Conservation (phyloP, 176 grass and related monocot genomes). For the Bonia amplexicaulis region DNA sequence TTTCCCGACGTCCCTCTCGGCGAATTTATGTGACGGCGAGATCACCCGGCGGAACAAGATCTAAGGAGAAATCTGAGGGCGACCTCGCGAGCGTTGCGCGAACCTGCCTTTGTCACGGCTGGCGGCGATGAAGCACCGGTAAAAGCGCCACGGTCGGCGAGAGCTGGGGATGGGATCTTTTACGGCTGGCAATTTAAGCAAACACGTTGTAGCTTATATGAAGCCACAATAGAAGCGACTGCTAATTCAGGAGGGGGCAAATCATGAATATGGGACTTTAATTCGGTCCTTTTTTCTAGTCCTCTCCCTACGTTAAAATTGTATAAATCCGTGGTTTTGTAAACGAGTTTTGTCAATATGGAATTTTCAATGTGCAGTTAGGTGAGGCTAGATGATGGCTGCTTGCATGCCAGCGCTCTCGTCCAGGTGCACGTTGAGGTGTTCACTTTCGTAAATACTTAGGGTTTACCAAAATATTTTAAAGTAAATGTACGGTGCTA, state of each 20-base stretch:
- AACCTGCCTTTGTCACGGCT: neutral
- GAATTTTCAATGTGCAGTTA: too few species aligned
- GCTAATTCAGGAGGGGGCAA: neutral
- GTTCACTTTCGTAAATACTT: neutral
- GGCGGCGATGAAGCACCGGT: neutral
- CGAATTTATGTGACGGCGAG: slow-evolving; percentile 24
- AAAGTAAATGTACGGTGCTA: too few species aligned
- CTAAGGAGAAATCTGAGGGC: neutral
- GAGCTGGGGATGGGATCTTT: neutral
- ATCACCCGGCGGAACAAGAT: neutral
- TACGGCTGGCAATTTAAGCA: neutral
- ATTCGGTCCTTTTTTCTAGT: too few species aligned
- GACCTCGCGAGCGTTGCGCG: neutral
- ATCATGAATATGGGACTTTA: neutral
- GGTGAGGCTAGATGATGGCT: neutral
- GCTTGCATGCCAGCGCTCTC: too few species aligned
- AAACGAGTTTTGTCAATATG: too few species aligned
- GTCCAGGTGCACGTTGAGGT: neutral
- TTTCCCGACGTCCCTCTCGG: neutral
- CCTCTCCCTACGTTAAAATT: too few species aligned
- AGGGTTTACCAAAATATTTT: too few species aligned
- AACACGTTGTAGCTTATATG: neutral
- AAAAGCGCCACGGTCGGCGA: neutral
- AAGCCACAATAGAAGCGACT: neutral
- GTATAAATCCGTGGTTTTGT: too few species aligned